phyloP scores from a whole-genome alignment of 1,284 basidiomycete genomes.

The Kalmanozyma brasiliensis region DNA sequence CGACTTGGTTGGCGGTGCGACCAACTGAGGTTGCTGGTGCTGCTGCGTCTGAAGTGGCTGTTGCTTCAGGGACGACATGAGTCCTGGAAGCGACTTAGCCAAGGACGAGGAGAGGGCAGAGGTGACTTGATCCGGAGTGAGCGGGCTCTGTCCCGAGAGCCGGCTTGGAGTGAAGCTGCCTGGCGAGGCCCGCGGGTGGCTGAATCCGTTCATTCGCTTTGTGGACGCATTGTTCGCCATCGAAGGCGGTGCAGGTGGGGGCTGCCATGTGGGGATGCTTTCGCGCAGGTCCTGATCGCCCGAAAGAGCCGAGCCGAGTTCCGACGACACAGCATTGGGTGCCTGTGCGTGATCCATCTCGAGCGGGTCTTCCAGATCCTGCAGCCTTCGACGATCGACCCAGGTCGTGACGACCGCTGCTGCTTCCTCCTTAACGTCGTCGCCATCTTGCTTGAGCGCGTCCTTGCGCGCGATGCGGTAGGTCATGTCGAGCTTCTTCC shows the following conservation, averaged over 20 bases:
- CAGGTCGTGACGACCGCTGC: slow-evolving; percentile 18
- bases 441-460: slow-evolving; percentile 69
- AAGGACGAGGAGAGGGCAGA: slow-evolving; percentile 34
- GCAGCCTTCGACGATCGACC: slow-evolving; percentile 40
- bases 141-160: slow-evolving; percentile 30
- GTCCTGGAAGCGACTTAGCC: slow-evolving; percentile 35
- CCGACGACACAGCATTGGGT: slow-evolving; percentile 50
- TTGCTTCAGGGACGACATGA: slow-evolving; percentile 45
- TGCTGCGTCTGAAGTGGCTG: slow-evolving; percentile 17
- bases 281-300: slow-evolving; percentile 33
- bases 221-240: background rate
- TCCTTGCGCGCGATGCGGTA: slow-evolving; percentile 77
- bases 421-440: slow-evolving; percentile 30
- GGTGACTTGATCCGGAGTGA: slow-evolving; percentile 35
- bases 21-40: slow-evolving; percentile 24
- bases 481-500: slow-evolving; percentile 79
- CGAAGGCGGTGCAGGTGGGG: slow-evolving; percentile 28
- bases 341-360: slow-evolving; percentile 53
- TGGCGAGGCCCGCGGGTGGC: slow-evolving; percentile 13
- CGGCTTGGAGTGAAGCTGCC: slow-evolving; percentile 29
- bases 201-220: slow-evolving; percentile 22
- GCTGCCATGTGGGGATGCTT: slow-evolving; percentile 32
- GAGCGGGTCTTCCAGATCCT: slow-evolving; percentile 42
- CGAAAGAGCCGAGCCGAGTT: slow-evolving; percentile 38
- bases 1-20: slow-evolving; percentile 36